Evolutionary conservation across 352 stramenopile species (phyloP).

Genomic region (Phytopythium chamaehyphon): DNA sequence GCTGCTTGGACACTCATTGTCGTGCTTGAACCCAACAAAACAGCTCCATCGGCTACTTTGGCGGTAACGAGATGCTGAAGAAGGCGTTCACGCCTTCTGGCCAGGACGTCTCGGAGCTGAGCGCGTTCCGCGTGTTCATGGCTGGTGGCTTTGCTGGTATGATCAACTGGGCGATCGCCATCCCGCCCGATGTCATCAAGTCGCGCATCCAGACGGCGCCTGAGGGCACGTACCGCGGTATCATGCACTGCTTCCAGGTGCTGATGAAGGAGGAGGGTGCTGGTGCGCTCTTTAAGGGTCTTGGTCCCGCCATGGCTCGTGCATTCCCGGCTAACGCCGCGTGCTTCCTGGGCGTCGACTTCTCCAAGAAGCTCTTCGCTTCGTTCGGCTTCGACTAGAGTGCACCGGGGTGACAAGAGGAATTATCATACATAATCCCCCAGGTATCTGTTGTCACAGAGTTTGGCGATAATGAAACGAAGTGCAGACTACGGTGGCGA

Average conservation of each 20-base stretch:
- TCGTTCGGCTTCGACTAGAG: conserved; percentile 74
- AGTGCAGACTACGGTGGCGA: too few relatives aligned
- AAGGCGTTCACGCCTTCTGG: conserved; percentile 72
- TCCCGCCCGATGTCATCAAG: conserved; percentile 96
- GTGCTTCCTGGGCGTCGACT: conserved; percentile 92
- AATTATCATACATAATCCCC: background rate
- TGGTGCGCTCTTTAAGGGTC: conserved; percentile 91
- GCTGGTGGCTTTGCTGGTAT: conserved; percentile 93
- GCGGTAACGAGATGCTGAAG: conserved; percentile 93
- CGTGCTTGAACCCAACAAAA: background rate
- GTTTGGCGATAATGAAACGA: too few relatives aligned
- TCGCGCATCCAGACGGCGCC: conserved; percentile 95
- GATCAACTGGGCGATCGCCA: conserved; percentile 94
- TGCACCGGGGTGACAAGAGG: background rate
- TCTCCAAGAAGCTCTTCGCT: conserved; percentile 82
- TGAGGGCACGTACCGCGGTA: conserved; percentile 92
- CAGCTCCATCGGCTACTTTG: conserved; percentile 94
- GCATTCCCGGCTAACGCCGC: conserved; percentile 96
- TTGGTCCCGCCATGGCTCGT: conserved; percentile 91
- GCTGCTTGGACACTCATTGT: conserved; percentile 1
- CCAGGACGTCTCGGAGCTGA: conserved; percentile 83
- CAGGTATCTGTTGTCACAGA: too few relatives aligned
- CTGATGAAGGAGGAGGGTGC: conserved; percentile 94
- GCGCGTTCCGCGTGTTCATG: conserved; percentile 87
- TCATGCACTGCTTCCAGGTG: conserved; percentile 90